Evolutionary conservation across 345 rosid species (phyloP), one percentile per base, ranked within the genome.

Genomic region (Populus deltoides): DNA sequence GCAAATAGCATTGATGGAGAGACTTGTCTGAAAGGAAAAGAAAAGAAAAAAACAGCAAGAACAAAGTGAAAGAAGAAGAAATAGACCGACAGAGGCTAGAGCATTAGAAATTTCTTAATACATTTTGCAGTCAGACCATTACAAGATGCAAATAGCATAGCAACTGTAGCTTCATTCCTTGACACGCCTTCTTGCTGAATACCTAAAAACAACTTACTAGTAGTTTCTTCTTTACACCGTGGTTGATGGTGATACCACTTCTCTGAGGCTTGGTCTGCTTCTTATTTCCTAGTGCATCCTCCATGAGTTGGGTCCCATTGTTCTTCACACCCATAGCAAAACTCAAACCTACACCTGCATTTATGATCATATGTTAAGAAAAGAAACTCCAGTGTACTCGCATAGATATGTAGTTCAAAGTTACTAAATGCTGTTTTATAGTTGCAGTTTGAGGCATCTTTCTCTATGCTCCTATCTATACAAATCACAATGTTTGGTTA

Each of bases 251-350:
- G 20, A 20, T 53, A 6, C 18, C 24, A 53, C 24, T 20, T 59
- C 63, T 10, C 29, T 11, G 9, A n/a, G 63, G 13, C 29, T 24
- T 59, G 63, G 12, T 24, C 63, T 59, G 63, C 63, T n/a, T 69
- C 16, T 1, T 71, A 84, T 2, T 63, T 24, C 69, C 79, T 79
- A 7, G 45, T 33, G 73, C 89, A 84, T 55, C 87, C 85, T 12
- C 81, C 82, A 35, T 88, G 91, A 77, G 0, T 8, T 6, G 5
- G 3, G 65, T 16, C 63, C 91, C 88, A 86, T 59, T 59, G 38
- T 31, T 29, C 45, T 66, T 73, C 91, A 65, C 91, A 88, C 43
- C 87, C 83, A 75, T 85, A 88, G 76, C 89, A 88, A 61, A 88
- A 88, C 77, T 85, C 25, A 65, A 83, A 85, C 4, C 57, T 51